Evolutionary conservation across 1,284 basidiomycete genomes (phyloP).

Genomic region (Ustanciosporium gigantosporum): DNA sequence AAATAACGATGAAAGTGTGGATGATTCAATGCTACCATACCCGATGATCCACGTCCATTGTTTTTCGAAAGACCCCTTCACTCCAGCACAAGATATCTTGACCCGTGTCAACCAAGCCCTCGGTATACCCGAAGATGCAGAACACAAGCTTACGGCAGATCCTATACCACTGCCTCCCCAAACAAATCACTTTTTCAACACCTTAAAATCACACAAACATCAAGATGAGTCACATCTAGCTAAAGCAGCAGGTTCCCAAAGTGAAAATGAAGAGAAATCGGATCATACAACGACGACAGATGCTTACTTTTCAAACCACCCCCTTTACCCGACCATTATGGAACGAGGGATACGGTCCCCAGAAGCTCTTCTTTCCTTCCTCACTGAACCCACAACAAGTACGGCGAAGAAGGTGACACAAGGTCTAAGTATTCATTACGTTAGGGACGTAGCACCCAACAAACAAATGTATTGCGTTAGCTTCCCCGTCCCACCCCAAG

Average conservation of each 20-base stretch:
- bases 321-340: conserved; percentile 6
- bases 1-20: neutral
- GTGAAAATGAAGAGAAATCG: conserved; percentile 20
- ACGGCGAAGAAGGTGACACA: conserved; percentile 63
- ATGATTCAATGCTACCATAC: conserved; percentile 61
- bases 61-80: conserved; percentile 76
- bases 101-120: conserved; percentile 44
- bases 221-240: too few relatives aligned
- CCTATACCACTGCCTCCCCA: conserved; percentile 24
- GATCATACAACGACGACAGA: conserved; percentile 1
- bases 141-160: conserved; percentile 1
- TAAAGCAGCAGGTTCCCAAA: conserved; percentile 21
- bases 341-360: neutral
- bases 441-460: conserved; percentile 90
- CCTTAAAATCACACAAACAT: neutral
- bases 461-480: conserved; percentile 99
- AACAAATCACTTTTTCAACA: conserved; percentile 4
- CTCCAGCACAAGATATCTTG: conserved; percentile 47
- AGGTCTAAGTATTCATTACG: conserved; percentile 70
- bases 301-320: conserved; percentile 14
- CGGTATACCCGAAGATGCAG: conserved; percentile 5
- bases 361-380: neutral
- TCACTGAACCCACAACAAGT: conserved; percentile 8
- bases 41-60: conserved; percentile 95
- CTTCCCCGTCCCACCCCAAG: conserved; percentile 74